A percentile compares a stretch with the other conserved stretches of the same genome.
Conservation (phyloP, 495 filamentous ascomycete genomes). For the Talaromyces wortmannii region DNA sequence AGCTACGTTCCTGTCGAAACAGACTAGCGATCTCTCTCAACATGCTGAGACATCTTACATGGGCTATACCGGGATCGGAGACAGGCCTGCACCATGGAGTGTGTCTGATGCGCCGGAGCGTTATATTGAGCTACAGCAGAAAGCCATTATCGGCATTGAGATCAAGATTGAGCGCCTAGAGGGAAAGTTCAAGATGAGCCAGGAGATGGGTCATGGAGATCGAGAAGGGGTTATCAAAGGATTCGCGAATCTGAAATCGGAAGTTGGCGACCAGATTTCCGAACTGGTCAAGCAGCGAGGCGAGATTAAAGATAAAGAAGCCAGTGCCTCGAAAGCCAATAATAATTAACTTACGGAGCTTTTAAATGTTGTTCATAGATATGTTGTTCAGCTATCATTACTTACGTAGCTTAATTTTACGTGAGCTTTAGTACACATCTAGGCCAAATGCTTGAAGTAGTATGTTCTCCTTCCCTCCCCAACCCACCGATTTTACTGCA, state of each 20-base stretch:
- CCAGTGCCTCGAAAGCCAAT: no score
- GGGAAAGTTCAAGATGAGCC: constrained; percentile 51
- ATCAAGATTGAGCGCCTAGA: constrained; percentile 35
- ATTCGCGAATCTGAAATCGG: constrained; percentile 34
- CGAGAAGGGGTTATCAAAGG: constrained; percentile 39
- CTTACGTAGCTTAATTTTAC: no score
- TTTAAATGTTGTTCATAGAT: no score
- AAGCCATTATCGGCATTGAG: constrained; percentile 43
- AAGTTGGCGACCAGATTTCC: constrained; percentile 30
- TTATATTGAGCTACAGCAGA: constrained; percentile 38
- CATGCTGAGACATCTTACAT: constrained; percentile 40
- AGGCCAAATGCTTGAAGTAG: no score
- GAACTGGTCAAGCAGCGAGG: constrained; percentile 36
- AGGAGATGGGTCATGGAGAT: constrained; percentile 38
- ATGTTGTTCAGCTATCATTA: no score
- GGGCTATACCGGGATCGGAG: constrained; percentile 28
- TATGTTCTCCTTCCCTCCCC: no score
- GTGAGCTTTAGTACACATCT: no score
- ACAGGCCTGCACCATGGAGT: constrained; percentile 29
- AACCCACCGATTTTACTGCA: no score
- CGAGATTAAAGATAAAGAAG: constrained; percentile 16
- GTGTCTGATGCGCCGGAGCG: constrained; percentile 38
- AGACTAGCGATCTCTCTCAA: constrained; percentile 39
- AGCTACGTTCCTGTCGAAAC: constrained; percentile 29
- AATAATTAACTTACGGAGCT: no score